Percentiles rank a stretch among this genome's conserved stretches.
These are phyloP conservation scores for Cicer arietinum DNA, from an alignment of 306 rosid species.

Conservation along the genomic window DNA sequence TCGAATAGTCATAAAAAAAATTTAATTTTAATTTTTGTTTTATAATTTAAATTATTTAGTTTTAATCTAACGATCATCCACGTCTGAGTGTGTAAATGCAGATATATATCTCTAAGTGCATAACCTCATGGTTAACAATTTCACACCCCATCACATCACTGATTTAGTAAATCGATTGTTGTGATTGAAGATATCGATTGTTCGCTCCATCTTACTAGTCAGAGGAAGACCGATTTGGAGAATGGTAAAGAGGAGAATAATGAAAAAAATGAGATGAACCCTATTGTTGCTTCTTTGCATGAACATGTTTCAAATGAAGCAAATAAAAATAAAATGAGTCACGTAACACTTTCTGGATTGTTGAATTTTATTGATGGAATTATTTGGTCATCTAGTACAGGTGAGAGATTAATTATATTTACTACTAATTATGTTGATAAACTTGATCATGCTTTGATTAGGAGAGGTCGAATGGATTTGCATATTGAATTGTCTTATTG, in stretches of 20 bases:
- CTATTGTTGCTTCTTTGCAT: neutral
- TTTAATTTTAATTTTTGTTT: too few relatives aligned
- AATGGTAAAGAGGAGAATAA: constrained; percentile 37
- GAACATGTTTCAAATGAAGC: constrained; percentile 1
- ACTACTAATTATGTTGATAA: constrained; percentile 72
- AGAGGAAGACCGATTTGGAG: constrained; percentile 44
- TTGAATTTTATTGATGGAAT: constrained; percentile 76
- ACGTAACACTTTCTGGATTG: constrained; percentile 70
- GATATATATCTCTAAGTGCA: too few relatives aligned
- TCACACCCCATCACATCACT: too few relatives aligned
- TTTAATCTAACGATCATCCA: too few relatives aligned
- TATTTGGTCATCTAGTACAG: constrained; percentile 69
- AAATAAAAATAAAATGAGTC: constrained; percentile 43
- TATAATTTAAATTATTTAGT: too few relatives aligned
- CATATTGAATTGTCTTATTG: constrained; percentile 71
- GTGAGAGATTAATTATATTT: constrained; percentile 69
- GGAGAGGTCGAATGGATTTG: constrained; percentile 80
- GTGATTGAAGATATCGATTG: constrained; percentile 78
- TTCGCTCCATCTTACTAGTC: constrained; percentile 62
- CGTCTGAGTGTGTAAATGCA: too few relatives aligned
- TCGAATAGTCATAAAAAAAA: too few relatives aligned
- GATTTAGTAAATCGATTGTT: constrained; percentile 50
- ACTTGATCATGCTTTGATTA: constrained; percentile 70
- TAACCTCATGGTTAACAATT: too few relatives aligned
- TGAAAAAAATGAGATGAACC: neutral